Conservation (phyloP, 208 protist species). For the Hexamita inflata region DNA sequence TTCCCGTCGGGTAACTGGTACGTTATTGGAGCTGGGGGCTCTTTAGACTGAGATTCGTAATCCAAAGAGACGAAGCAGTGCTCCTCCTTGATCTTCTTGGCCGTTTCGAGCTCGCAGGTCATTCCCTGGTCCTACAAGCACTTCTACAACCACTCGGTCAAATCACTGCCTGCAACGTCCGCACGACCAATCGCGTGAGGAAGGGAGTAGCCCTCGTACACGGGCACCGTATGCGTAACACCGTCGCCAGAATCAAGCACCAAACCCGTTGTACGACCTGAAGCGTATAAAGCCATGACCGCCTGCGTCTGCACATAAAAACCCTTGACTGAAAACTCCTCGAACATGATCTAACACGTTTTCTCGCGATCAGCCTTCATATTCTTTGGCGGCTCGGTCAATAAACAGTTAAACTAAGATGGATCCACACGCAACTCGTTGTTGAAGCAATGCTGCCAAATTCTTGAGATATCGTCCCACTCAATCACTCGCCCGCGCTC, state of each 20-base stretch:
- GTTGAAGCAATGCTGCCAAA: conserved; percentile 91
- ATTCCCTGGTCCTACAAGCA: conserved; percentile 60
- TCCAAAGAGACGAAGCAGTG: conserved; percentile 61
- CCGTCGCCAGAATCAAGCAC: conserved; percentile 72
- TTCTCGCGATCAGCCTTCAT: conserved; percentile 59
- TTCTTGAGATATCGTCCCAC: conserved; percentile 34
- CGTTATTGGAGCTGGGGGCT: background rate
- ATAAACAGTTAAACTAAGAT: conserved; percentile 81
- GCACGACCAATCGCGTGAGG: conserved; percentile 54
- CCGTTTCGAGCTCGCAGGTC: conserved; percentile 59
- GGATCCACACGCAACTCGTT: conserved; percentile 84
- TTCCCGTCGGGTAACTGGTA: conserved; percentile 43
- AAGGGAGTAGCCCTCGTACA: conserved; percentile 47
- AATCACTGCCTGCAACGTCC: conserved; percentile 50
- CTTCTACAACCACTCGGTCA: conserved; percentile 62
- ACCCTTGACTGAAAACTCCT: conserved; percentile 36
- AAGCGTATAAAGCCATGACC: conserved; percentile 33
- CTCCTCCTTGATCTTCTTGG: conserved; percentile 67
- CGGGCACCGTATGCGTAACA: conserved; percentile 50
- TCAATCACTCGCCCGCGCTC: conserved; percentile 27
- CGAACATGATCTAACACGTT: conserved; percentile 45
- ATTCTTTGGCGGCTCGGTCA: conserved; percentile 68
- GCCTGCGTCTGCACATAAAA: conserved; percentile 37
- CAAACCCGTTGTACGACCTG: conserved; percentile 55
- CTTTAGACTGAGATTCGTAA: conserved; percentile 19